Evolutionary conservation across 2,329 filamentous ascomycete genomes (phyloP).

Genomic region (Cercospora janseana): DNA sequence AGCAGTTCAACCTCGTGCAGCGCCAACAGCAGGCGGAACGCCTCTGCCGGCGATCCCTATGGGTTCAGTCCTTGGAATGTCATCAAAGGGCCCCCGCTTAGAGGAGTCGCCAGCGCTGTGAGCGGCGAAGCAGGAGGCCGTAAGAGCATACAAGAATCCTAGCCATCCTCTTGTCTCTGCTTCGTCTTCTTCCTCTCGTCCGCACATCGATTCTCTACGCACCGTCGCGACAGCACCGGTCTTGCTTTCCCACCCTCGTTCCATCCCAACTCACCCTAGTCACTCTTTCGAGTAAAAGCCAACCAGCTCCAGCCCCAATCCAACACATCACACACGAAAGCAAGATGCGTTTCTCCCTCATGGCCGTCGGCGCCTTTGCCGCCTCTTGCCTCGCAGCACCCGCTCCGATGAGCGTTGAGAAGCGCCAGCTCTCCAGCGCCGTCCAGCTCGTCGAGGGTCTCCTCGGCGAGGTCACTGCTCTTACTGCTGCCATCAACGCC

Average conservation of each 20-base stretch:
- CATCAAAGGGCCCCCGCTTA: slow-evolving; percentile 10
- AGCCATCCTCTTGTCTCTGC: background rate
- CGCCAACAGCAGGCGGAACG: slow-evolving; percentile 2
- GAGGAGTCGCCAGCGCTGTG: slow-evolving; percentile 1
- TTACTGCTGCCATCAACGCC: slow-evolving; percentile 16
- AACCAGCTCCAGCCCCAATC: background rate
- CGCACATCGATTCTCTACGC: slow-evolving; percentile 5
- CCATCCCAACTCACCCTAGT: slow-evolving; percentile 17
- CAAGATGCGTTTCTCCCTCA: slow-evolving; percentile 26
- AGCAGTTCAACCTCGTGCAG: background rate
- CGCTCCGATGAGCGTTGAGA: slow-evolving; percentile 14
- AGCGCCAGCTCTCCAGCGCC: slow-evolving; percentile 17
- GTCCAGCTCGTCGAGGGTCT: slow-evolving; percentile 17
- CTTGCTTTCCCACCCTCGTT: slow-evolving; percentile 15
- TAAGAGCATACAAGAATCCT: slow-evolving; percentile 10
- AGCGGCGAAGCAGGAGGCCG: slow-evolving; percentile 5
- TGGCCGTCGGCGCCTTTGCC: slow-evolving; percentile 24
- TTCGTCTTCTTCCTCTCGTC: slow-evolving; percentile 2
- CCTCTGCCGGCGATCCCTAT: background rate
- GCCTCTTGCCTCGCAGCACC: slow-evolving; percentile 21
- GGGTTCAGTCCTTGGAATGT: background rate
- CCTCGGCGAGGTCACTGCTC: slow-evolving; percentile 12
- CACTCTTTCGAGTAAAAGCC: slow-evolving; percentile 22
- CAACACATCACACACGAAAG: slow-evolving; percentile 11
- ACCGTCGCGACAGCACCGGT: slow-evolving; percentile 14